Conservation (phyloP, 2,329 filamentous ascomycete genomes). For the Colletotrichum sublineola region DNA sequence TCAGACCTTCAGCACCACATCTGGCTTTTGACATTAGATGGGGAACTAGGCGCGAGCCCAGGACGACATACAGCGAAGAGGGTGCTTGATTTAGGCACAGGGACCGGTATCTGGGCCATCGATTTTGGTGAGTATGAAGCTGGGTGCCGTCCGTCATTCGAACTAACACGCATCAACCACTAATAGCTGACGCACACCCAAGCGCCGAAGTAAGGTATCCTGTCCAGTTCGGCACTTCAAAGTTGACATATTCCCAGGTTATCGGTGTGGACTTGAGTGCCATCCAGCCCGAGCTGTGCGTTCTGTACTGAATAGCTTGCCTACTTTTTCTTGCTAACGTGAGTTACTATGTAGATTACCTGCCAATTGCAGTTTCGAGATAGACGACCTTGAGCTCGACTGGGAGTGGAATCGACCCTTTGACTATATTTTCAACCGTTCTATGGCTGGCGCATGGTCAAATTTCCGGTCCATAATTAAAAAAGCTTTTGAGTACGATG, state of each 20-base stretch:
- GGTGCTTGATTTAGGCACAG: slow-evolving; percentile 62
- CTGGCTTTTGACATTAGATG: slow-evolving; percentile 49
- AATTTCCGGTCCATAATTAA: slow-evolving; percentile 40
- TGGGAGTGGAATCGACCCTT: slow-evolving; percentile 56
- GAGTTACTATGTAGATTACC: slow-evolving; percentile 52
- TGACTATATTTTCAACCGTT: slow-evolving; percentile 57
- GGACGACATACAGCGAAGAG: slow-evolving; percentile 45
- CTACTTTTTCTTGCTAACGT: neutral
- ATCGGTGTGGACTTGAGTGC: slow-evolving; percentile 58
- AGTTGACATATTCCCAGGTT: slow-evolving; percentile 43
- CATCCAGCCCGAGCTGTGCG: slow-evolving; percentile 54
- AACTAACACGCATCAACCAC: slow-evolving; percentile 19
- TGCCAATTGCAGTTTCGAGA: slow-evolving; percentile 62
- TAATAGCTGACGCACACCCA: slow-evolving; percentile 49
- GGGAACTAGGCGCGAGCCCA: slow-evolving; percentile 49
- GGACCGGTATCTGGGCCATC: slow-evolving; percentile 60
- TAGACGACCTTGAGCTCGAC: slow-evolving; percentile 57
- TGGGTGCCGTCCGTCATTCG: slow-evolving; percentile 21
- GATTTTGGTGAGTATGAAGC: slow-evolving; percentile 53
- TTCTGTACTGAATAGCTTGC: neutral
- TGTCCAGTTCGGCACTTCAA: no score
- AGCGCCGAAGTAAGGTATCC: slow-evolving; percentile 45
- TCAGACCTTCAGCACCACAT: slow-evolving; percentile 54
- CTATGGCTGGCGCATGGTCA: slow-evolving; percentile 48
- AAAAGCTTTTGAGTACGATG: slow-evolving; percentile 22